A percentile compares a stretch with the other conserved stretches of the same genome.
These are phyloP conservation scores for Pythium rishiriense DNA, from an alignment of 352 stramenopile genomes.

Conservation along the genomic window DNA sequence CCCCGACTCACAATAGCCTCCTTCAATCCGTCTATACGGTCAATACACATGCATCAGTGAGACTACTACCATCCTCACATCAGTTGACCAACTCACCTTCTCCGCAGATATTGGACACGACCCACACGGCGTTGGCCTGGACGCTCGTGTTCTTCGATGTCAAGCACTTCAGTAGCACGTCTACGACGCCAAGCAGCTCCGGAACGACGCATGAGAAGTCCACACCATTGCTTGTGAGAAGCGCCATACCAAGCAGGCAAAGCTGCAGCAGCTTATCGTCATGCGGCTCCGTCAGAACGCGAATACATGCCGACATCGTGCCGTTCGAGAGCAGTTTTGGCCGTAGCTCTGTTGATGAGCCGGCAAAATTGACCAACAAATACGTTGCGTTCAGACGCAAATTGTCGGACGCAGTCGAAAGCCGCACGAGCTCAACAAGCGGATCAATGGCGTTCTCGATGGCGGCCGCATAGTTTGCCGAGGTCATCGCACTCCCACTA, in stretches of 20 bases:
- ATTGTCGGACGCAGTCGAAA: slow-evolving; percentile 25
- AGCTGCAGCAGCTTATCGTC: slow-evolving; percentile 71
- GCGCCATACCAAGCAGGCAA: slow-evolving; percentile 56
- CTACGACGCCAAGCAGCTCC: slow-evolving; percentile 38
- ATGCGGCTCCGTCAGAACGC: slow-evolving; percentile 26
- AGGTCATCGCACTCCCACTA: neutral
- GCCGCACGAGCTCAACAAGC: slow-evolving; percentile 46
- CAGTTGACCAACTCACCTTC: slow-evolving; percentile 38
- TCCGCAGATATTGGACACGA: slow-evolving; percentile 70
- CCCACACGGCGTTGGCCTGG: slow-evolving; percentile 74
- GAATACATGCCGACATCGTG: slow-evolving; percentile 41
- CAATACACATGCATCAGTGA: slow-evolving; percentile 1
- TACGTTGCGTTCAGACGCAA: slow-evolving; percentile 60
- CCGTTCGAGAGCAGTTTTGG: slow-evolving; percentile 43
- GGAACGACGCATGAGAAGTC: slow-evolving; percentile 36
- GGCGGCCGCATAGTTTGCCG: slow-evolving; percentile 17
- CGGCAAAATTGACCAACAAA: slow-evolving; percentile 69
- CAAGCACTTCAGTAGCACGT: slow-evolving; percentile 47
- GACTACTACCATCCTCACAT: neutral
- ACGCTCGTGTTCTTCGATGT: slow-evolving; percentile 52
- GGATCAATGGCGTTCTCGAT: slow-evolving; percentile 44
- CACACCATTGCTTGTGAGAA: slow-evolving; percentile 42
- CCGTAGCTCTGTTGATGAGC: slow-evolving; percentile 40
- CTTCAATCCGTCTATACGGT: slow-evolving; percentile 54
- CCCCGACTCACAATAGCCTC: slow-evolving; percentile 49